phyloP scores from a whole-genome alignment of 768 basidiomycete genomes.

The Pleurotus salmoneostramineus region DNA sequence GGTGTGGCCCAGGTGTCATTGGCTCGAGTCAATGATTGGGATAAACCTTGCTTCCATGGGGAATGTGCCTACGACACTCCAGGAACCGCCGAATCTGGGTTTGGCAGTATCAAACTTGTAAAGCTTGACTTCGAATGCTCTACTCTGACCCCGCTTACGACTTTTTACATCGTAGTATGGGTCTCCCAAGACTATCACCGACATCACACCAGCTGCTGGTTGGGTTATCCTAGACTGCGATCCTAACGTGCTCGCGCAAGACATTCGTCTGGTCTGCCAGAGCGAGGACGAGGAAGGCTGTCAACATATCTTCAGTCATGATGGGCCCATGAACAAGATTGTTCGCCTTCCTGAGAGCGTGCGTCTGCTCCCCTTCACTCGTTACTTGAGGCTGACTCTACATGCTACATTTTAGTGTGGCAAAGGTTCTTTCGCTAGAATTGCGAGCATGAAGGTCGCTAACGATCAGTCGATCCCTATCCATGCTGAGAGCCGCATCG shows the following conservation, averaged over 20 bases:
- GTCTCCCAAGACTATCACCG: conserved; percentile 1
- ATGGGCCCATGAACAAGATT: conserved; percentile 42
- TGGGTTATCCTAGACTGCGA: conserved; percentile 7
- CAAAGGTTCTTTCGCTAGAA: conserved; percentile 33
- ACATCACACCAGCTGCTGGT: not conserved
- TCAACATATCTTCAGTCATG: conserved; percentile 31
- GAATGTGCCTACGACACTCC: conserved; percentile 16
- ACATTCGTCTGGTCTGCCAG: not conserved
- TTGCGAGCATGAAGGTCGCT: conserved; percentile 35
- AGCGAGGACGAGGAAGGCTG: conserved; percentile 24
- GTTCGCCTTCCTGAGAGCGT: conserved; percentile 52
- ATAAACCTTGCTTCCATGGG: conserved; percentile 19
- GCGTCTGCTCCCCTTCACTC: conserved; percentile 9
- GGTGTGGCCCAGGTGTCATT: not conserved
- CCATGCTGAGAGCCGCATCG: not conserved
- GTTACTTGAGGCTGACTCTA: not conserved
- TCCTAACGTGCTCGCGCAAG: conserved; percentile 1
- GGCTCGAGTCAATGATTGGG: conserved; percentile 17
- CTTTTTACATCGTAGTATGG: not conserved
- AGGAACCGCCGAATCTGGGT: conserved; percentile 2
- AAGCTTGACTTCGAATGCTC: not conserved
- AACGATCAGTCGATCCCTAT: conserved; percentile 36
- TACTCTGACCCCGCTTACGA: not conserved
- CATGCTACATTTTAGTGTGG: conserved; percentile 27
- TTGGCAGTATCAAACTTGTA: conserved; percentile 5